Evolutionary conservation across 169 alveolate genomes (phyloP), one percentile per base, ranked within the genome.

Genomic region (Amoebophrya sp.): DNA sequence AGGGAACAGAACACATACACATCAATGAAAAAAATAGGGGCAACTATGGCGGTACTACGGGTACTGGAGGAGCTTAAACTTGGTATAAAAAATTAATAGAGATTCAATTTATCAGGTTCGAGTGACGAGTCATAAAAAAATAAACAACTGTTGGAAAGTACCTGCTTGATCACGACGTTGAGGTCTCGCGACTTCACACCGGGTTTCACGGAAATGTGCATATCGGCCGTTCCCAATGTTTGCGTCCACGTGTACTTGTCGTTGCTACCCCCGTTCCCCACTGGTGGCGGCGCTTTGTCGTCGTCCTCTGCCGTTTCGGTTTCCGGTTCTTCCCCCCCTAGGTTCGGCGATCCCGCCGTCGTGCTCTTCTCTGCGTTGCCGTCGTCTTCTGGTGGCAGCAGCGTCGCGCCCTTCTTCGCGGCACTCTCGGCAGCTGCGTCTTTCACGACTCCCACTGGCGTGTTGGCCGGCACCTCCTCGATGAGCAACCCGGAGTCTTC

Each of bases 181-280:
- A 92, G 87, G 58, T 91, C 92, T 29, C 89, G 31, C 20, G 96
- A 93, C 40, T 92, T 92, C 87, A 93, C 88, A n/a, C 94, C 95
- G 2, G 94, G 88, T 5, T 48, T 88, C 40, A 94, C 91, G n/a
- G 92, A 92, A 34, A 95, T 90, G 89, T 89, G 93, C 88, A 93
- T 93, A 90, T 95, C 96, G 40, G 93, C 94, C 50, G 95, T 90
- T 40, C 94, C 94, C 45, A 92, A 90, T 13, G 94, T 93, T 40
- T 93, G 94, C n/a, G 94, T 91, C 94, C 94, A 93, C 41, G 93
- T 91, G 89, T 98, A 98, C 95, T 97, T 97, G 88, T 95, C 97
- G 69, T 97, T 96, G 34, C 90, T 91, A 39, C 96, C 97, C 23
- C 98, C 98, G 92, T 96, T 96, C 0, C 97, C 97, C 40, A 94